phyloP scores from a whole-genome alignment of 2,329 filamentous ascomycete genomes.

The Fusarium globosum region DNA sequence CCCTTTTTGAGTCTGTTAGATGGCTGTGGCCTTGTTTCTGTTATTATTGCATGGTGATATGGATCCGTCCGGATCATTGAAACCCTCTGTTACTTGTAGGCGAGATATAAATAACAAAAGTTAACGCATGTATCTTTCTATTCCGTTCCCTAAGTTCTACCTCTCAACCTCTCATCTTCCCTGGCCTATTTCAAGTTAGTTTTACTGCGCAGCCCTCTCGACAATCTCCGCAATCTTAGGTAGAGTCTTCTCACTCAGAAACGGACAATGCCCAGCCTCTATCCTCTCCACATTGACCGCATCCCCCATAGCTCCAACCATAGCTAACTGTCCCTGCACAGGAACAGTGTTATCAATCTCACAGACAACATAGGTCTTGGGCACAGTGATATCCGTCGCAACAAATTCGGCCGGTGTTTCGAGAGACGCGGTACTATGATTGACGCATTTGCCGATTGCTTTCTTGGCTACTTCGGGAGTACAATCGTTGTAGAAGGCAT shows the following conservation, averaged over 20 bases:
- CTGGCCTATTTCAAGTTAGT: accelerated
- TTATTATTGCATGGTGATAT: neutral
- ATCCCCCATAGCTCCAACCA: constrained; percentile 28
- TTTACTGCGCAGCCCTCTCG: neutral
- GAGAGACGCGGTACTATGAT: constrained; percentile 34
- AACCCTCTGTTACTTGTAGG: neutral
- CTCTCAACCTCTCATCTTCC: accelerated
- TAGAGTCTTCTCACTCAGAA: neutral
- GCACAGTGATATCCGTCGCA: constrained; percentile 34
- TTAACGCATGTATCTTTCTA: accelerated
- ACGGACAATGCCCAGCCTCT: neutral
- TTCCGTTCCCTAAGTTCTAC: accelerated
- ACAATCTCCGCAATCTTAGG: neutral
- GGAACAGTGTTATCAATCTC: constrained; percentile 39
- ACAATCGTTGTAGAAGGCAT: constrained; percentile 16
- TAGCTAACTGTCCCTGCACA: constrained; percentile 28
- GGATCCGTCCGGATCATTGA: neutral
- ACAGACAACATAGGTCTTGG: constrained; percentile 46
- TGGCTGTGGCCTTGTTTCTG: accelerated
- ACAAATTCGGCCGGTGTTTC: constrained; percentile 32
- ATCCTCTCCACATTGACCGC: neutral
- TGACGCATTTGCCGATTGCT: neutral
- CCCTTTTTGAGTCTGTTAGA: too few species aligned
- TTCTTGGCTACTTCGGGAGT: neutral
- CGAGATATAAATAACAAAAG: neutral